phyloP scores from a whole-genome alignment of 2,329 filamentous ascomycete genomes.

The Aspergillaceae sp. region DNA sequence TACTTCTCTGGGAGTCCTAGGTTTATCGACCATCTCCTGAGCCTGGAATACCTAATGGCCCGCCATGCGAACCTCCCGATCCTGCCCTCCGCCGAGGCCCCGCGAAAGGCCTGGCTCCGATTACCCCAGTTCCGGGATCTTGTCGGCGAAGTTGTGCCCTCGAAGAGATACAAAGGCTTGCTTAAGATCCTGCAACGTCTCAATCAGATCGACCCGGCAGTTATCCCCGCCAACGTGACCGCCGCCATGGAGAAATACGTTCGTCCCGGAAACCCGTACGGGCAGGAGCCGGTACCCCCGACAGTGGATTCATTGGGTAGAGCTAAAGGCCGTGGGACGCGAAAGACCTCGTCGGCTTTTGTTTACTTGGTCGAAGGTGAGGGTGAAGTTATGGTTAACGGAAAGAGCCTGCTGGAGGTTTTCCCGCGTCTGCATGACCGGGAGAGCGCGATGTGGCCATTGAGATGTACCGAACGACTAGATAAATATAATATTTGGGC shows the following conservation, averaged over 20 bases:
- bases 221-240: constrained; percentile 64
- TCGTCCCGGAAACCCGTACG: constrained; percentile 63
- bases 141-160: constrained; percentile 63
- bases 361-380: constrained; percentile 88
- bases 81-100: constrained; percentile 56
- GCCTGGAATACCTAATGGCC: constrained; percentile 61
- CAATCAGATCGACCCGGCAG: constrained; percentile 71
- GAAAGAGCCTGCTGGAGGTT: constrained; percentile 68
- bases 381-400: constrained; percentile 83
- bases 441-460: constrained; percentile 85
- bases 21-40: constrained; percentile 78
- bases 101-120: constrained; percentile 71
- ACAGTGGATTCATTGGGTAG: constrained; percentile 68
- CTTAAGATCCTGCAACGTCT: constrained; percentile 67
- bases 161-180: constrained; percentile 69
- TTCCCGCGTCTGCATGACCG: constrained; percentile 88
- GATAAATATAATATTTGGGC: constrained; percentile 98
- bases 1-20: constrained; percentile 83
- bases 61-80: constrained; percentile 67
- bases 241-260: constrained; percentile 61
- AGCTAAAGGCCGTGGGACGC: constrained; percentile 69
- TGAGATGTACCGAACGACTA: constrained; percentile 70
- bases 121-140: constrained; percentile 64
- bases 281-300: constrained; percentile 53
- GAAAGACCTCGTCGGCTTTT: constrained; percentile 78